These are phyloP conservation scores for Pharus latifolius DNA, from an alignment of 176 grass and related monocot genomes.

Conservation along the genomic window DNA sequence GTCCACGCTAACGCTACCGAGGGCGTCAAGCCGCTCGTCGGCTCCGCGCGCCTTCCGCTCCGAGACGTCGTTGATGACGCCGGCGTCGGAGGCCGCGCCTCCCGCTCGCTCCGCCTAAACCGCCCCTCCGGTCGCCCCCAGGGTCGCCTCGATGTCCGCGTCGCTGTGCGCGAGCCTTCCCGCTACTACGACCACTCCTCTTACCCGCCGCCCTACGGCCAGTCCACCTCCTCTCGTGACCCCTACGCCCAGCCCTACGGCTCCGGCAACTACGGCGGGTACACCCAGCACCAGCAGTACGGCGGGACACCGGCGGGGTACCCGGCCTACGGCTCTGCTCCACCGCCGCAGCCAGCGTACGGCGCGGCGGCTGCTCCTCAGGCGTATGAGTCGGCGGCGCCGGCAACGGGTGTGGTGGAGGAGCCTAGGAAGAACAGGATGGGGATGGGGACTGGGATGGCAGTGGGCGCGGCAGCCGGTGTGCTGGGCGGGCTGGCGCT, in stretches of 20 bases:
- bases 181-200: slow-evolving; percentile 30
- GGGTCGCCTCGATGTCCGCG: slow-evolving; percentile 46
- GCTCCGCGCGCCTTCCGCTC: slow-evolving; percentile 51
- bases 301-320: slow-evolving; percentile 8
- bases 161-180: slow-evolving; percentile 35
- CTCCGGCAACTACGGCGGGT: slow-evolving; percentile 19
- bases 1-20: slow-evolving; percentile 54
- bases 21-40: slow-evolving; percentile 66
- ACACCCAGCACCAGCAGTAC: slow-evolving; percentile 17
- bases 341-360: slow-evolving; percentile 1
- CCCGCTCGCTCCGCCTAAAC: slow-evolving; percentile 47
- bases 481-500: slow-evolving; percentile 52
- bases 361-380: background rate
- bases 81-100: slow-evolving; percentile 26
- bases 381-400: background rate
- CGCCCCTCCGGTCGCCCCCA: slow-evolving; percentile 64
- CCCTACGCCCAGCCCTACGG: slow-evolving; percentile 16
- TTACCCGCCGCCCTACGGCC: slow-evolving; percentile 10
- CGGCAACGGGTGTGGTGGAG: background rate
- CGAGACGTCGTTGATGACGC: slow-evolving; percentile 63
- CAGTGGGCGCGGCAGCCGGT: slow-evolving; percentile 51
- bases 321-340: background rate
- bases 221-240: background rate
- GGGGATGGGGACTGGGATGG: slow-evolving; percentile 48
- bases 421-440: slow-evolving; percentile 26